phyloP scores from a whole-genome alignment of 257 asterid species.

The Eucommia ulmoides region DNA sequence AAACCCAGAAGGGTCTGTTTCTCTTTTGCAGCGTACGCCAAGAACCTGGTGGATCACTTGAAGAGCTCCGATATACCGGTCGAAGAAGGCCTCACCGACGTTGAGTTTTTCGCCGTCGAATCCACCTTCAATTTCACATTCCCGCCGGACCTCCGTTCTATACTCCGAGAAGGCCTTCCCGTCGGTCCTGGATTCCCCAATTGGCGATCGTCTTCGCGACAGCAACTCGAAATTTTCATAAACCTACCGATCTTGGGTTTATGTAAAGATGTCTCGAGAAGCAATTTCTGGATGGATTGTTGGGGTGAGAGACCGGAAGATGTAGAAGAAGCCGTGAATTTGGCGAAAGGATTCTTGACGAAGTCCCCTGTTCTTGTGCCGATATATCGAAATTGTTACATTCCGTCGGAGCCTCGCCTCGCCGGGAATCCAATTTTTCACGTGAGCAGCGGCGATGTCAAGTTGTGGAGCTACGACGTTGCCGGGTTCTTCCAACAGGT shows the following conservation, averaged over 20 bases:
- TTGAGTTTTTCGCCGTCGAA: conserved; percentile 50
- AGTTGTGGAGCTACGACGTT: conserved; percentile 61
- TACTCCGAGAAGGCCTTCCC: conserved; percentile 85
- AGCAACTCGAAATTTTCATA: conserved; percentile 40
- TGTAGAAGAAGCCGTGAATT: conserved; percentile 28
- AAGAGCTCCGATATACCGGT: conserved; percentile 40
- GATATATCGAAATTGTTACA: conserved; percentile 46
- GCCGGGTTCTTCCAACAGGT: conserved; percentile 53
- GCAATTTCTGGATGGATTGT: conserved; percentile 36
- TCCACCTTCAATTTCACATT: conserved; percentile 31
- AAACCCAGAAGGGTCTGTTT: conserved; percentile 54
- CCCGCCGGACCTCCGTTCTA: conserved; percentile 83
- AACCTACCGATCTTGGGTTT: conserved; percentile 42
- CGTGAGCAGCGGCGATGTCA: conserved; percentile 49
- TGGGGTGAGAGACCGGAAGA: conserved; percentile 65
- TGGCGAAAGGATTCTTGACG: conserved; percentile 27
- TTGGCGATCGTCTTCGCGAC: conserved; percentile 75
- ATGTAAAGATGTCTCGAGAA: conserved; percentile 35
- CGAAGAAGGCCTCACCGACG: conserved; percentile 59
- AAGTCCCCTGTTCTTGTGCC: conserved; percentile 60
- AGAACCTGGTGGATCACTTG: conserved; percentile 42
- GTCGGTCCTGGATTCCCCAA: conserved; percentile 72
- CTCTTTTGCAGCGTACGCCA: conserved; percentile 87
- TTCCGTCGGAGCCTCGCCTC: conserved; percentile 46
- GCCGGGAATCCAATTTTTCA: conserved; percentile 86